Evolutionary conservation across 1,284 basidiomycete genomes (phyloP), one percentile per base, ranked within the genome.

Genomic region (Cryptococcus maquisensis): DNA sequence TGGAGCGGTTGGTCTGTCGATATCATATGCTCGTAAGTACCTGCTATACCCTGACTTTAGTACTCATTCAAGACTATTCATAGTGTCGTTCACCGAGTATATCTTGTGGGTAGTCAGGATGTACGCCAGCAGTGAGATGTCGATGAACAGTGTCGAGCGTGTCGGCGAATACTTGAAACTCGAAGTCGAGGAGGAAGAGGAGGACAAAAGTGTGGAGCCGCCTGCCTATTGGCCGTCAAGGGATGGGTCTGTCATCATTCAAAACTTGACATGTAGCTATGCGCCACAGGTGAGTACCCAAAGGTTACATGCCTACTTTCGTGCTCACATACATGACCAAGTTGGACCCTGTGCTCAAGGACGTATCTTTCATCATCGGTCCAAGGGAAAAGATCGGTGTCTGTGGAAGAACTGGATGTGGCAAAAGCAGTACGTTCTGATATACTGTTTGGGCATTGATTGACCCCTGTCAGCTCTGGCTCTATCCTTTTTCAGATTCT

Each of bases 321-420:
- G 18, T 7, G 13, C 3, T 49, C 16, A 15, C n/a, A 21, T n/a
- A n/a, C 20, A 13, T 46, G 36, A 6, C n/a, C 6, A 60, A 74
- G 54, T 73, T 80, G 6, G 78, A 79, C 2, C 76, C 79, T 1
- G 80, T 81, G 0, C 70, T 82, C 12, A 72, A 77, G 47, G 68
- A 71, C 24, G 75, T 82, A 10, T 71, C 71, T 8, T 81, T 82
- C 61, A 70, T 63, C 5, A 77, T 82, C 39, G 69, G 67, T 3
- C 75, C 78, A 0, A 72, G 75, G 21, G 76, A 80, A 57, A 80
- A 80, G 61, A 75, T 82, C 24, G 81, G 80, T 13, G 77, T 82
- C 37, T 79, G 80, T 38, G 81, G 81, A 3, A 64, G 79, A 13
- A 81, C 80, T 0, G 79, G 79, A 39, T 69, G 66, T 57, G 77